Percentiles rank a stretch among this genome's conserved stretches.
Conservation (phyloP, 83 land plant species). For the Thuja plicata region DNA sequence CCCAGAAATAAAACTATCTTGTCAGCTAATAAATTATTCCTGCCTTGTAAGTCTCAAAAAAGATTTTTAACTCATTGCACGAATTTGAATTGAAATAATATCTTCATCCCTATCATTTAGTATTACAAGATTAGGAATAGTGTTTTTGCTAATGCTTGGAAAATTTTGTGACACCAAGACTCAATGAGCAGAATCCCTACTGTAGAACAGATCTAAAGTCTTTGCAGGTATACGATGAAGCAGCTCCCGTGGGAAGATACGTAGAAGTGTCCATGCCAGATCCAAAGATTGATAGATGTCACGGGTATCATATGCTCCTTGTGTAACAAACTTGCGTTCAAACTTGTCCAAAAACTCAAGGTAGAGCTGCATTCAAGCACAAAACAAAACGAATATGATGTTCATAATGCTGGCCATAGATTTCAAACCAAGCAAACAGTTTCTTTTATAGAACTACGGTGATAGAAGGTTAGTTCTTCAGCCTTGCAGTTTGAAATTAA, state of each 20-base stretch:
- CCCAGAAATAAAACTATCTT: neutral
- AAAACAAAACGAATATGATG: neutral
- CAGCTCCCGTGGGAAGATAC: conserved; percentile 98
- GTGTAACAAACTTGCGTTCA: conserved; percentile 88
- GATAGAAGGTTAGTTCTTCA: neutral
- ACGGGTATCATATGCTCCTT: conserved; percentile 95
- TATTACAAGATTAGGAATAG: neutral
- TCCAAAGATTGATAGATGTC: conserved; percentile 97
- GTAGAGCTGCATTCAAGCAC: conserved; percentile 58
- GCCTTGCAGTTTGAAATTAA: neutral
- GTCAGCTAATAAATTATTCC: neutral
- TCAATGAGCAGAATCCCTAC: conserved; percentile 76
- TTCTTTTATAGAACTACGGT: neutral
- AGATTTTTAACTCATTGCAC: neutral
- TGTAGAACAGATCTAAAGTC: conserved; percentile 92
- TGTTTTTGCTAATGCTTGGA: neutral
- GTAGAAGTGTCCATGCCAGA: conserved; percentile 94
- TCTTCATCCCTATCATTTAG: neutral
- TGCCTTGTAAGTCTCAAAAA: neutral
- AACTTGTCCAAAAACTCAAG: conserved; percentile 95
- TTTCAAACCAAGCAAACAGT: neutral
- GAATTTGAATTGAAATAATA: neutral
- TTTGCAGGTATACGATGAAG: conserved; percentile 98
- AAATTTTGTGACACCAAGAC: neutral
- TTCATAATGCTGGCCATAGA: neutral